Evolutionary conservation across 2,329 filamentous ascomycete genomes (phyloP).

Genomic region (Aspergillus nomiae): DNA sequence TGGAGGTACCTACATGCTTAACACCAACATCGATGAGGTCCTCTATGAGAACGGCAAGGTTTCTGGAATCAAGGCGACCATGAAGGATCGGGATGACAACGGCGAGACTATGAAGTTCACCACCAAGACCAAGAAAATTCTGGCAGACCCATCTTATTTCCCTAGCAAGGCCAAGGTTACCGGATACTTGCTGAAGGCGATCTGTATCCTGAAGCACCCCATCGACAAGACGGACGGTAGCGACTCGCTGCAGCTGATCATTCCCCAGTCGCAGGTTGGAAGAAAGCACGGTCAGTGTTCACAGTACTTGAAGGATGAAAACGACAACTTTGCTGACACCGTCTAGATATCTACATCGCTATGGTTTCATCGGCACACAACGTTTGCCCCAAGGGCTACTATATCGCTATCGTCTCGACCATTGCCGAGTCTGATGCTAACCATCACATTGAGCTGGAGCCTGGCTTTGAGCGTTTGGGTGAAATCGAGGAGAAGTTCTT

Average conservation of each 20-base stretch:
- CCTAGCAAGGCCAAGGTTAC: conserved; percentile 81
- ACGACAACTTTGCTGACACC: conserved; percentile 19
- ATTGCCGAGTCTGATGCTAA: conserved; percentile 91
- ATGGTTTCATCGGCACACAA: conserved; percentile 95
- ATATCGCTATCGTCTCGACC: conserved; percentile 96
- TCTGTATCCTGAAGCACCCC: conserved; percentile 96
- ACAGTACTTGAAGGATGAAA: background rate
- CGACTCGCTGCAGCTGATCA: conserved; percentile 93
- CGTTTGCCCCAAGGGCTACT: conserved; percentile 98
- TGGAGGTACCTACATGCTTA: conserved; percentile 98
- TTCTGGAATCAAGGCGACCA: conserved; percentile 95
- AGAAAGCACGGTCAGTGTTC: conserved; percentile 80
- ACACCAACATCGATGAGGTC: conserved; percentile 90
- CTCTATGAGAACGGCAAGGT: conserved; percentile 76
- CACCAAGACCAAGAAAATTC: conserved; percentile 93
- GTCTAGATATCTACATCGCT: conserved; percentile 88
- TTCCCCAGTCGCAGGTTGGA: conserved; percentile 95
- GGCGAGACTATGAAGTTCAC: conserved; percentile 82
- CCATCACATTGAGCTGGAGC: conserved; percentile 92
- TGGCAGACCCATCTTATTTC: conserved; percentile 98
- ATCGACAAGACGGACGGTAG: conserved; percentile 83
- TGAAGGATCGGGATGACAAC: conserved; percentile 79
- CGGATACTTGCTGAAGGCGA: conserved; percentile 90
- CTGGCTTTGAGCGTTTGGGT: conserved; percentile 88
- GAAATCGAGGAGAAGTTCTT: conserved; percentile 97